phyloP scores from a whole-genome alignment of 2,329 filamentous ascomycete species.

The Knufia fluminis region DNA sequence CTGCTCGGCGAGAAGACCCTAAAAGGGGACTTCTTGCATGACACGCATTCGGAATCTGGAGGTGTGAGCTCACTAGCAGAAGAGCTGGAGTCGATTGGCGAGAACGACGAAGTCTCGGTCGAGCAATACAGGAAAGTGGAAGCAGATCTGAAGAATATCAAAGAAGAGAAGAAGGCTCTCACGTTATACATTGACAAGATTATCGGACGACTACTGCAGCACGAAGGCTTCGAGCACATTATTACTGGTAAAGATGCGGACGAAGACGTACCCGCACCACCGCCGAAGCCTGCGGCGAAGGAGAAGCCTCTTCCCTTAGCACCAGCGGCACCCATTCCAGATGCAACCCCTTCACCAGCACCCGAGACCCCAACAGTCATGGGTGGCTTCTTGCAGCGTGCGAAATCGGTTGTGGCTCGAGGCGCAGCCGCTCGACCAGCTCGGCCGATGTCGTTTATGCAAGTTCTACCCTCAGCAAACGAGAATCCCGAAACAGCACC shows the following conservation, averaged over 20 bases:
- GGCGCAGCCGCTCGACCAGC: slow-evolving; percentile 24
- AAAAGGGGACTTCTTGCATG: slow-evolving; percentile 77
- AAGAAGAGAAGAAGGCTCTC: slow-evolving; percentile 93
- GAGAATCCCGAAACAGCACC: slow-evolving; percentile 41
- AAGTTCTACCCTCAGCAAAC: slow-evolving; percentile 31
- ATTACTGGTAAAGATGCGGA: slow-evolving; percentile 52
- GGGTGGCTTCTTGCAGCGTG: slow-evolving; percentile 47
- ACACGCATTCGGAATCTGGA: slow-evolving; percentile 41
- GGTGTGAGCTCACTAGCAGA: slow-evolving; percentile 62
- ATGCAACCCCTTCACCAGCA: slow-evolving; percentile 71
- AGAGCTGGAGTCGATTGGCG: slow-evolving; percentile 64
- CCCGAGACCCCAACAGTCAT: slow-evolving; percentile 41
- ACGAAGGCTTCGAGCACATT: slow-evolving; percentile 85
- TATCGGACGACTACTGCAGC: slow-evolving; percentile 85
- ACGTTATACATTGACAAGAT: slow-evolving; percentile 99
- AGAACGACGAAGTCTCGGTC: slow-evolving; percentile 51
- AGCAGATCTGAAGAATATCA: slow-evolving; percentile 65
- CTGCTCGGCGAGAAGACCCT: slow-evolving; percentile 90
- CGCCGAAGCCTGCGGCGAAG: slow-evolving; percentile 24
- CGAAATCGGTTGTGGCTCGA: slow-evolving; percentile 49
- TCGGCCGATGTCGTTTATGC: slow-evolving; percentile 38
- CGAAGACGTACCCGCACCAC: slow-evolving; percentile 45
- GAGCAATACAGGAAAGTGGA: slow-evolving; percentile 62
- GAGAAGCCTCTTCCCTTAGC: slow-evolving; percentile 31
- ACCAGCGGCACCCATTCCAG: slow-evolving; percentile 59